These are phyloP conservation scores for Kuraishia floccosa DNA, from an alignment of 805 yeast species.

Conservation along the genomic window DNA sequence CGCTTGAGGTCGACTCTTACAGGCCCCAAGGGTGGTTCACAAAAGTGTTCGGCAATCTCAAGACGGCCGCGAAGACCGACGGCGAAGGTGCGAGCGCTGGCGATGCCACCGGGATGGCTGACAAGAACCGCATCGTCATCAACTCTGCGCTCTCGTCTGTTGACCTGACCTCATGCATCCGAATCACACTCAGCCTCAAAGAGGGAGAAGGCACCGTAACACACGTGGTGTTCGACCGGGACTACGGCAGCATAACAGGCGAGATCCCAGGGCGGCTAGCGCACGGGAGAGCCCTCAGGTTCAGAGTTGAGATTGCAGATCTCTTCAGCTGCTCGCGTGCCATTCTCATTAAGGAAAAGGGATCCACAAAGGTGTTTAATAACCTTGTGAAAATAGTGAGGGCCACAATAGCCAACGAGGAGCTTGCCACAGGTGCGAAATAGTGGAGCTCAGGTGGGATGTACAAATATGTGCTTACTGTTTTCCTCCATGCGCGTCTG, in stretches of 20 bases:
- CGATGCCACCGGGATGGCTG: too few species aligned
- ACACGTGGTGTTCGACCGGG: not conserved
- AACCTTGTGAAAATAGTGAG: not conserved
- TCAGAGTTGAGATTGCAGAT: not conserved
- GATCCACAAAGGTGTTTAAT: conserved; percentile 1
- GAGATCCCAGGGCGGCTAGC: not conserved
- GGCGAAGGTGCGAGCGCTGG: too few species aligned
- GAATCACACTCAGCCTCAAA: too few species aligned
- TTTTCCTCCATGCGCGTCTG: too few species aligned
- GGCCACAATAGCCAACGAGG: conserved; percentile 1
- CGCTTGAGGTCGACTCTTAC: not conserved
- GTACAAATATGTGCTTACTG: too few species aligned
- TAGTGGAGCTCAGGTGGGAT: too few species aligned
- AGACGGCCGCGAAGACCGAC: too few species aligned
- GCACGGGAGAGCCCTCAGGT: not conserved
- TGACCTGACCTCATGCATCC: too few species aligned
- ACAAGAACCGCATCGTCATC: too few species aligned
- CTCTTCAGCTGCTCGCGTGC: not conserved
- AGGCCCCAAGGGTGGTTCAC: not conserved
- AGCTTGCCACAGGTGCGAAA: too few species aligned
- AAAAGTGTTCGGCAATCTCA: not conserved
- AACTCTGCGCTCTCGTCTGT: too few species aligned
- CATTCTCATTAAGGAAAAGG: not conserved
- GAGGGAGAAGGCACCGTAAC: not conserved
- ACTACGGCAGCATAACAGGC: not conserved